A percentile compares a stretch with the other conserved stretches of the same genome.
Evolutionary conservation across 2,329 filamentous ascomycete genomes (phyloP).

Genomic region (Incumbomyces delicatus): DNA sequence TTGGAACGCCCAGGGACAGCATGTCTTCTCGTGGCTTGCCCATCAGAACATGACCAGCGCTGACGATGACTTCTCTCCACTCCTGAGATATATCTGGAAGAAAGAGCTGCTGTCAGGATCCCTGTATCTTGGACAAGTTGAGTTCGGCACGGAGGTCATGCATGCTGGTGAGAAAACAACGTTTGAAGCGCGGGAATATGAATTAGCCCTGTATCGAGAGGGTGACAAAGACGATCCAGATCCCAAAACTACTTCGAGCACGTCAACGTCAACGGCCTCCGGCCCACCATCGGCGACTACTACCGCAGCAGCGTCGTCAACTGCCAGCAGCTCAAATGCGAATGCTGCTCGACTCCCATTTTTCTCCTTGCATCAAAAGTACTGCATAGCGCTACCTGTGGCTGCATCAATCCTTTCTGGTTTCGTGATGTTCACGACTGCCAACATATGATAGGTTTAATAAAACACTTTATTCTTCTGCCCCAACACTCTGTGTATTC

Average conservation of each 20-base stretch:
- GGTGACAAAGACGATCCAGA: slow-evolving; percentile 11
- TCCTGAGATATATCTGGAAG: slow-evolving; percentile 12
- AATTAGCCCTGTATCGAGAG: slow-evolving; percentile 9
- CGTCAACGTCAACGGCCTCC: not conserved
- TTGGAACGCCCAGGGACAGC: slow-evolving; percentile 12
- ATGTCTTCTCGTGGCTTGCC: slow-evolving; percentile 14
- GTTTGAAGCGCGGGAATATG: slow-evolving; percentile 7
- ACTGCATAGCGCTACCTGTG: not conserved
- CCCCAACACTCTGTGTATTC: too few species aligned
- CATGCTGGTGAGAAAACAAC: slow-evolving; percentile 9
- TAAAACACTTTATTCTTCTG: too few species aligned
- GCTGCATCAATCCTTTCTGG: slow-evolving; percentile 2
- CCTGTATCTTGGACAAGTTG: slow-evolving; percentile 11
- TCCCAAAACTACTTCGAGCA: slow-evolving; percentile 6
- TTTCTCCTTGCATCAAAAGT: slow-evolving; percentile 1
- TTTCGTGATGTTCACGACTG: not conserved
- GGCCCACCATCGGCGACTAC: not conserved
- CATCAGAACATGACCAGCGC: slow-evolving; percentile 12
- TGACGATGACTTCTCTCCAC: slow-evolving; percentile 11
- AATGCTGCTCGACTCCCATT: not conserved
- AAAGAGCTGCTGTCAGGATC: slow-evolving; percentile 10
- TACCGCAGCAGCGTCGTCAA: not conserved
- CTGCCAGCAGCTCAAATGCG: not conserved
- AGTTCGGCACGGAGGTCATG: slow-evolving; percentile 14
- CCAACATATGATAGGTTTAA: too few species aligned